Evolutionary conservation across 2,329 filamentous ascomycete species (phyloP), one percentile per base, ranked within the genome.

Genomic region (Triangularia verruculosa): DNA sequence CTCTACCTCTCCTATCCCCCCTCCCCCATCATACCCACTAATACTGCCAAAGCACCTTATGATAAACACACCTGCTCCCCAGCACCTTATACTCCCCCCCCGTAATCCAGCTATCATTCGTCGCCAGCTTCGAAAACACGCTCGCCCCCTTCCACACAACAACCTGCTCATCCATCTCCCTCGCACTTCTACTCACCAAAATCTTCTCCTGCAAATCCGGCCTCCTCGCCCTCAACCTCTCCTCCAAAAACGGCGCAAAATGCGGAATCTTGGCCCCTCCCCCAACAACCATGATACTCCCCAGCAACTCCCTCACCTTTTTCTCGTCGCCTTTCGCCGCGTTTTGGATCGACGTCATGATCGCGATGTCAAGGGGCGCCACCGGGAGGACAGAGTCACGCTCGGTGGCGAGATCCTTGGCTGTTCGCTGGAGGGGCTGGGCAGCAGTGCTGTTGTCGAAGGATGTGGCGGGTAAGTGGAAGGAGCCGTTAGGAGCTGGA

Each of bases 81-180:
- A 97, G 75, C 64, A 92, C 86, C 78, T 97, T 93, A 77, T 94
- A 97, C 81, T 98, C 94, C 71, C 89, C 82, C 55, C 87, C 86
- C 13, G 89, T 90, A 72, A 98, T 92, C 95, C 95, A 99, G 72
- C 90, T 95, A 76, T 99, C 95, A 77, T 98, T 98, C 15, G 92
- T 93, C 54, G 88, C 86, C 70, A 98, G 79, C 78, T 96, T 93
- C 2, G 92, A 93, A 80, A 97, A 99, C 15, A 99, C 93, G 74
- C 93, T 97, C 0, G 92, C 95, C 3, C 95, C 95, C 83, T 99
- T 99, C 95, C 95, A 99, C 8, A 89, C 89, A 60, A 98, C 90
- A n/a, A 98, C 93, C 77, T 97, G 93, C 65, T 95, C 92, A 77
- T 99, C 95, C 80, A 99, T 89, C 71, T 99, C 95, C 71, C 94